Percentiles rank a stretch among this genome's conserved stretches.
These are phyloP conservation scores for Metschnikowia gelsemii DNA, from an alignment of 805 yeast genomes.

Conservation along the genomic window DNA sequence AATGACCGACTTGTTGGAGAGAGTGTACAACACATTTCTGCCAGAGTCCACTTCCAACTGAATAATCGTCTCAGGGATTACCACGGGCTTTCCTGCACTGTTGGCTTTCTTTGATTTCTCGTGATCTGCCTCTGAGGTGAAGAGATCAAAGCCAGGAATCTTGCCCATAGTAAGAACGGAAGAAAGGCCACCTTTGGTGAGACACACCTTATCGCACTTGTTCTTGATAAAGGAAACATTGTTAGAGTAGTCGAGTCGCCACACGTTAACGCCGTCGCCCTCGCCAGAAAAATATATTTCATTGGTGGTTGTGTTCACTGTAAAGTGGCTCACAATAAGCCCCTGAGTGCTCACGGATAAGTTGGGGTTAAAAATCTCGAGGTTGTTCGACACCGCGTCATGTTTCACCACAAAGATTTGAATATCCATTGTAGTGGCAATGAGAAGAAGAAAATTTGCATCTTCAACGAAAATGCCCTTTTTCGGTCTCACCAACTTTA, in stretches of 20 bases:
- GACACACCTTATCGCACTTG: conserved; percentile 78
- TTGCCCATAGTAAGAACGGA: conserved; percentile 38
- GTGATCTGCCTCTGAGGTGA: conserved; percentile 24
- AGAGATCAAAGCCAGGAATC: conserved; percentile 35
- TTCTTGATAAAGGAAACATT: conserved; percentile 85
- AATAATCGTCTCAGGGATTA: conserved; percentile 54
- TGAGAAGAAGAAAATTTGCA: conserved; percentile 68
- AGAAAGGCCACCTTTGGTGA: conserved; percentile 61
- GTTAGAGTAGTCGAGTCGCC: conserved; percentile 84
- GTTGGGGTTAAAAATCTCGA: conserved; percentile 79
- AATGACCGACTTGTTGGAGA: conserved; percentile 78
- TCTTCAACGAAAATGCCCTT: conserved; percentile 75
- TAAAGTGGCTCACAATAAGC: conserved; percentile 62
- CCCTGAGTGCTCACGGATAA: conserved; percentile 81
- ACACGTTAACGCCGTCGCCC: conserved; percentile 72
- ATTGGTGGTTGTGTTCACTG: conserved; percentile 59
- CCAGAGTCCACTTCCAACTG: conserved; percentile 75
- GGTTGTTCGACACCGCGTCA: conserved; percentile 39
- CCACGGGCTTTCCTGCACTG: conserved; percentile 10
- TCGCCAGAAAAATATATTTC: conserved; percentile 84
- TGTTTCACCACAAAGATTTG: conserved; percentile 73
- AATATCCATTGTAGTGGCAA: conserved; percentile 78
- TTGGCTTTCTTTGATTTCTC: not conserved
- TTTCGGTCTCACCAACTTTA: conserved; percentile 78
- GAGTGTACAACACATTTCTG: conserved; percentile 73